Evolutionary conservation across 768 basidiomycete genomes (phyloP), one percentile per base, ranked within the genome.

Genomic region (Hysterangium stoloniferum): DNA sequence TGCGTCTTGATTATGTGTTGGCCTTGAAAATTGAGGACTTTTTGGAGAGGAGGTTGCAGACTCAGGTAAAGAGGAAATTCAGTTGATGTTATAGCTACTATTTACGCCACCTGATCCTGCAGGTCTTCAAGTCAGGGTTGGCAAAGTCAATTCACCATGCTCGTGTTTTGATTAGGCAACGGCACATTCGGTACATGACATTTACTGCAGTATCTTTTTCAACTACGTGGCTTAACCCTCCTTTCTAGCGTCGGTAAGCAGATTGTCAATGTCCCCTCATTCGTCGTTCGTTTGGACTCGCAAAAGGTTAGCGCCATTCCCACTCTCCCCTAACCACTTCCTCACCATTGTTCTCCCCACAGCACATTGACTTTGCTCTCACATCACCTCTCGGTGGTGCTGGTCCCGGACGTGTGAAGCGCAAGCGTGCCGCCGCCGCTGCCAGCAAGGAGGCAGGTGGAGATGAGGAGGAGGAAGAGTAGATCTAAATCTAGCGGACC

Each of bases 1-100:
- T 99, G 96, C 84, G 95, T 71, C 89, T 99, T 72, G 96, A 99
- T 86, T 99, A 99, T 84, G 96, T 98, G 77, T 77, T 99, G 70
- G 96, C 95, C 48, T 76, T 98, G 62, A 98, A 97, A 77, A 83
- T 97, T 62, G 96, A 99, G 71, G 96, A 99, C 73, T 99, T 99
- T 86, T 86, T 99, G 86, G 96, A 99, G 79, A 80, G 96, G 63
- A 76, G 96, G 61, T 73, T 99, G 66, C 96, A 99, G 74, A 99
- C 96, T 34, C 96, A 98, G 76, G 49, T 42, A 41, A 41, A 3
- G 4, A 12, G 11, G 4, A 12, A 11, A 12, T 12, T 17, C 28
- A 33, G 2, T 17, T 27, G 20, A 29, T 4, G 3, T 24, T 6
- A 34, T 51, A 28, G 12, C 24, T 51, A 5, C 19, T 42, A 5